phyloP scores from a whole-genome alignment of 2,329 filamentous ascomycete species.

The Ophiocordyceps camponoti-floridani region DNA sequence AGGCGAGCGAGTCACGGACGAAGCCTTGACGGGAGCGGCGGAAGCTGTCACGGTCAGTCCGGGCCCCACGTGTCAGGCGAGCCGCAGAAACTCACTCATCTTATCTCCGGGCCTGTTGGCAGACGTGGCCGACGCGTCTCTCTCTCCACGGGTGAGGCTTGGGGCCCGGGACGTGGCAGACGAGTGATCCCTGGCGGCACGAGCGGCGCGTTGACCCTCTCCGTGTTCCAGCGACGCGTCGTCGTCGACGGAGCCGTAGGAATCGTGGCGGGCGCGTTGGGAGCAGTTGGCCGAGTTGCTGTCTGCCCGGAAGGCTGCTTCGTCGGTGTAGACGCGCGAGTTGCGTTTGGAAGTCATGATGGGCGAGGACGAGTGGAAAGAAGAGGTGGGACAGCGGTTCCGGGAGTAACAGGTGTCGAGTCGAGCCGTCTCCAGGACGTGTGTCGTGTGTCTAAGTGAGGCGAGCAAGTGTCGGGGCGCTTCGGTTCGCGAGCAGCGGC shows the following conservation, averaged over 20 bases:
- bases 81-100: conserved; percentile 1
- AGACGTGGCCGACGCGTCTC: neutral
- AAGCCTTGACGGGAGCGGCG: neutral
- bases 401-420: neutral
- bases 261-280: conserved; percentile 2
- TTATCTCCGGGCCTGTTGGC: neutral
- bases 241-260: conserved; percentile 11
- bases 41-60: neutral
- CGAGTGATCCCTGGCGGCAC: conserved; percentile 3
- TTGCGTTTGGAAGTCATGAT: conserved; percentile 10
- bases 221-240: conserved; percentile 10
- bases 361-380: neutral
- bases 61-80: neutral
- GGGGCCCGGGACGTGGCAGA: conserved; percentile 5
- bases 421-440: neutral
- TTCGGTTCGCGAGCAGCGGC: neutral
- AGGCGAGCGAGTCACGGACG: conserved; percentile 1
- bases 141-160: conserved; percentile 1
- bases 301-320: neutral
- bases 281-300: neutral
- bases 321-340: conserved; percentile 5
- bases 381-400: no score
- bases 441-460: neutral
- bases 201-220: conserved; percentile 6
- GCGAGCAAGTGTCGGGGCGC: neutral